phyloP scores from a whole-genome alignment of 2,329 filamentous ascomycete genomes.

The Aspergillus sp. region DNA sequence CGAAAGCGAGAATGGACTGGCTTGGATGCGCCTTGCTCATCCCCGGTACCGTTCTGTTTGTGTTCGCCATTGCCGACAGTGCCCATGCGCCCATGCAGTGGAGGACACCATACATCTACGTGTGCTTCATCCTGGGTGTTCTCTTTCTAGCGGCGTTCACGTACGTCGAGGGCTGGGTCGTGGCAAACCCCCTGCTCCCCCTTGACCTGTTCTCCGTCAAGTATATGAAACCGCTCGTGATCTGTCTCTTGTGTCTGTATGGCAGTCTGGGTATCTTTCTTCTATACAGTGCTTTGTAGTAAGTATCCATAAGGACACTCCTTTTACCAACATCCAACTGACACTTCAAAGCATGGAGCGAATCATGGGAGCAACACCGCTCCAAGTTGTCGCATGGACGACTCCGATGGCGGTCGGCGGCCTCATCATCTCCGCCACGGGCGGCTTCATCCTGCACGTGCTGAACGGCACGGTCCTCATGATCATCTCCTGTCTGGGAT shows the following conservation, averaged over 20 bases:
- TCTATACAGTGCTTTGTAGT: constrained; percentile 70
- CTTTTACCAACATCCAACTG: too few relatives aligned
- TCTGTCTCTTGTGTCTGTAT: constrained; percentile 65
- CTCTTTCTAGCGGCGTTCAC: constrained; percentile 60
- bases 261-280: constrained; percentile 68
- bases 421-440: constrained; percentile 48
- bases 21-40: constrained; percentile 61
- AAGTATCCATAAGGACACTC: too few relatives aligned
- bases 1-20: constrained; percentile 65
- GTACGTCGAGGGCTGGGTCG: constrained; percentile 72
- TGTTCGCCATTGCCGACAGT: constrained; percentile 73
- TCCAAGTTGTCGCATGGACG: constrained; percentile 68
- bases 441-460: constrained; percentile 65
- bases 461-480: constrained; percentile 64
- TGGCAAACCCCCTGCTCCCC: constrained; percentile 67
- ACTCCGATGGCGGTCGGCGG: constrained; percentile 65
- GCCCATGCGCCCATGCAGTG: constrained; percentile 68
- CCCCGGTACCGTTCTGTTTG: constrained; percentile 65
- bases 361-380: constrained; percentile 57
- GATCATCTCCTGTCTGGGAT: constrained; percentile 60
- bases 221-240: constrained; percentile 64
- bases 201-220: constrained; percentile 67
- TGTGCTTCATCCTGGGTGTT: constrained; percentile 63
- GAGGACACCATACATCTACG: constrained; percentile 70
- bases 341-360: constrained; percentile 54